These are phyloP conservation scores for Silene conica DNA, from an alignment of 148 eudicot genomes.

Conservation along the genomic window DNA sequence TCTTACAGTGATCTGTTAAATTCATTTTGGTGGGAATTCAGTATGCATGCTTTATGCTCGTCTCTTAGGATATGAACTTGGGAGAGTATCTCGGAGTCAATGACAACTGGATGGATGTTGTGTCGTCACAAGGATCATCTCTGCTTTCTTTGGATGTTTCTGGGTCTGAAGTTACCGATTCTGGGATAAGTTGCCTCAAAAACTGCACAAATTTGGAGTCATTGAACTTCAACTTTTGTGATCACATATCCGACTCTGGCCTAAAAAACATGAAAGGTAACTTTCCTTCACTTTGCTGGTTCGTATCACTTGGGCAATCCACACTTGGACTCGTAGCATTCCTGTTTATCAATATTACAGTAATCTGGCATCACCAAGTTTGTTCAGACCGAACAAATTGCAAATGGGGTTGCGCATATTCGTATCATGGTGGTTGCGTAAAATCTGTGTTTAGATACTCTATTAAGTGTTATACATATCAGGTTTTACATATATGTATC, in stretches of 20 bases:
- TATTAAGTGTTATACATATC: too few relatives aligned
- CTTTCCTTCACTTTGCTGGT: constrained; percentile 1
- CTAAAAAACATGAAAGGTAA: constrained; percentile 27
- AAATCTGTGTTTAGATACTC: too few relatives aligned
- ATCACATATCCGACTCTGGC: constrained; percentile 27
- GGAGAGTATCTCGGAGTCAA: constrained; percentile 33
- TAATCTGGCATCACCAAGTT: too few relatives aligned
- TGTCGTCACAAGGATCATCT: constrained; percentile 33
- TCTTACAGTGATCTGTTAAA: neutral
- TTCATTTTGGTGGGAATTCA: neutral
- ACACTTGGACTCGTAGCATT: neutral
- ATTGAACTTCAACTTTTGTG: constrained; percentile 29
- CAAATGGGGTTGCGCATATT: too few relatives aligned
- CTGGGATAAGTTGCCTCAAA: constrained; percentile 27
- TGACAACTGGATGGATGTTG: constrained; percentile 29
- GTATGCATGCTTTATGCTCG: neutral
- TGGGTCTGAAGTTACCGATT: constrained; percentile 32
- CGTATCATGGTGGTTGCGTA: too few relatives aligned
- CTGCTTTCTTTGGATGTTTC: constrained; percentile 35
- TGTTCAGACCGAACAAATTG: too few relatives aligned
- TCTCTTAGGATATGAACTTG: constrained; percentile 28
- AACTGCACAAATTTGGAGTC: constrained; percentile 28
- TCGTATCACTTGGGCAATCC: neutral
- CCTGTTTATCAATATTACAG: neutral
- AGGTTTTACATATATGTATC: too few relatives aligned